Evolutionary conservation across 2,329 filamentous ascomycete species (phyloP).

Genomic region (Penicillium sclerotiorum): DNA sequence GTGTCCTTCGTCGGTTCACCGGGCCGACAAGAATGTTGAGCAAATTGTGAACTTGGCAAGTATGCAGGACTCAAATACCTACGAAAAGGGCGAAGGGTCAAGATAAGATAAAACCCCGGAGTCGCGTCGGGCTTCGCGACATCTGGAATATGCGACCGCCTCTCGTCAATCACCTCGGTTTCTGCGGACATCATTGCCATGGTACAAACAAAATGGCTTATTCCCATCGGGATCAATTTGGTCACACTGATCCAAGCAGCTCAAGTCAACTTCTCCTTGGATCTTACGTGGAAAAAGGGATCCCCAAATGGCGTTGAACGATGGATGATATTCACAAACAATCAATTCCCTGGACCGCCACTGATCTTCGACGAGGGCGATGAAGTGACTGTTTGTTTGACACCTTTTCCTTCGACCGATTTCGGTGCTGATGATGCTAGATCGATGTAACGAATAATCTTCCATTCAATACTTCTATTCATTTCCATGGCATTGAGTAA

Average conservation of each 20-base stretch:
- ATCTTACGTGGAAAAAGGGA: conserved; percentile 9
- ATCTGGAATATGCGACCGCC: no score
- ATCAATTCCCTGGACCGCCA: conserved; percentile 14
- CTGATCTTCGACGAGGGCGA: conserved; percentile 17
- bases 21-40: background rate
- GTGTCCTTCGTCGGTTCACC: background rate
- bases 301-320: conserved; percentile 7
- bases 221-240: background rate
- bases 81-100: background rate
- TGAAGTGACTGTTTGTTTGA: conserved; percentile 11
- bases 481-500: conserved; percentile 22
- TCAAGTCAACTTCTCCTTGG: conserved; percentile 4
- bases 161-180: background rate
- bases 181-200: background rate
- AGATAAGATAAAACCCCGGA: background rate
- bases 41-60: background rate
- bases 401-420: background rate
- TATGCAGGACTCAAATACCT: background rate
- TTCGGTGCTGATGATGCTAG: conserved; percentile 4
- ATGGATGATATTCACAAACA: conserved; percentile 17
- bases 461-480: conserved; percentile 19
- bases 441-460: conserved; percentile 16
- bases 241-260: conserved; percentile 3
- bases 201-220: conserved; percentile 4
- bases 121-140: no score